phyloP scores from a whole-genome alignment of 306 rosid species.

The Benincasa hispida region DNA sequence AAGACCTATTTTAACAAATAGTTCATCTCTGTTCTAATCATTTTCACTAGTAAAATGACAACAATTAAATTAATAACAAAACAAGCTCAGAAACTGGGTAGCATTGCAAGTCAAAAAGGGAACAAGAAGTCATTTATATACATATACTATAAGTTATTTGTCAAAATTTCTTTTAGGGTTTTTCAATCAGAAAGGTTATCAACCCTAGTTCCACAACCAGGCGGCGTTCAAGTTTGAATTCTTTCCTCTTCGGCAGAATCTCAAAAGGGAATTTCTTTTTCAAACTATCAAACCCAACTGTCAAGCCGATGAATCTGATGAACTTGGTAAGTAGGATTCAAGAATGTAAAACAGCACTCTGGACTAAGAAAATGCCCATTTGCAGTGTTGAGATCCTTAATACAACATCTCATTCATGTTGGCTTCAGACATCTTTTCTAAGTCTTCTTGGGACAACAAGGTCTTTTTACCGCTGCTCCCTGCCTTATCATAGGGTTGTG shows the following conservation, averaged over 20 bases:
- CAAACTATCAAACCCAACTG: not conserved
- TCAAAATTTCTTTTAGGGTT: not conserved
- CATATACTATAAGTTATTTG: not conserved
- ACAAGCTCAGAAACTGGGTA: not conserved
- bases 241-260: not conserved
- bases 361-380: not conserved
- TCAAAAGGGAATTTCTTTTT: not conserved
- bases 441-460: constrained; percentile 62
- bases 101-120: not conserved
- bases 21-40: no score
- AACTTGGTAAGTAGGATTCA: not conserved
- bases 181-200: not conserved
- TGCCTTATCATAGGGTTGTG: constrained; percentile 82
- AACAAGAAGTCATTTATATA: not conserved
- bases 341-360: not conserved
- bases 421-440: constrained; percentile 56
- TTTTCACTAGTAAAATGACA: no score
- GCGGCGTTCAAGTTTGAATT: not conserved
- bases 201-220: not conserved
- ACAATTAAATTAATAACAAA: no score
- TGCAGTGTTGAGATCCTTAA: not conserved
- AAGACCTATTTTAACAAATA: no score
- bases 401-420: constrained; percentile 35
- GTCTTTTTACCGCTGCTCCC: constrained; percentile 68
- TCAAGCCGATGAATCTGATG: not conserved